Conservation (phyloP, 306 rosid genomes). For the Leucaena leucocephala region DNA sequence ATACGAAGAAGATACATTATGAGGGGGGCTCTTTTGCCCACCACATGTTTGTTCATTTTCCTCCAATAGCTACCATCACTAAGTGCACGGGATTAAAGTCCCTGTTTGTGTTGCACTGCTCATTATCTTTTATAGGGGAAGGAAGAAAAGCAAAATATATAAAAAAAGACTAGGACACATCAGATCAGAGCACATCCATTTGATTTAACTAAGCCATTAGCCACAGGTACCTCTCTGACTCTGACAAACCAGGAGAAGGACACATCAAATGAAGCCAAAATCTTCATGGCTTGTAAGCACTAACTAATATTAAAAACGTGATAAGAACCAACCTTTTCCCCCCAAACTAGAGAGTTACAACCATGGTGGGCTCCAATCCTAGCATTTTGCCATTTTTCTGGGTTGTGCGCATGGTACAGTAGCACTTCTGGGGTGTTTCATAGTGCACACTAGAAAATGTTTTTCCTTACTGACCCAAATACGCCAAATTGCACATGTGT, state of each 20-base stretch:
- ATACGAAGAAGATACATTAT: slow-evolving; percentile 14
- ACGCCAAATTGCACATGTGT: slow-evolving; percentile 46
- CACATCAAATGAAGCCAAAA: slow-evolving; percentile 29
- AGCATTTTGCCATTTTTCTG: slow-evolving; percentile 30
- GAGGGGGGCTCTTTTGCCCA: slow-evolving; percentile 27
- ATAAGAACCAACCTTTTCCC: slow-evolving; percentile 34
- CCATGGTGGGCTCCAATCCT: slow-evolving; percentile 59
- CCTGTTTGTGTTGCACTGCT: slow-evolving; percentile 39
- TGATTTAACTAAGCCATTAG: slow-evolving; percentile 21
- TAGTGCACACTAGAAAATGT: slow-evolving; percentile 31
- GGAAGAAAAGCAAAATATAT: slow-evolving; percentile 36
- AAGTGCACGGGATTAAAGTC: slow-evolving; percentile 56
- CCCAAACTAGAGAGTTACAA: slow-evolving; percentile 12
- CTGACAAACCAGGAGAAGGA: slow-evolving; percentile 37
- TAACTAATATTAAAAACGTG: slow-evolving; percentile 24
- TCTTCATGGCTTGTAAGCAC: slow-evolving; percentile 41
- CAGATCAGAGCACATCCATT: slow-evolving; percentile 38
- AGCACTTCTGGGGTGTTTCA: slow-evolving; percentile 55
- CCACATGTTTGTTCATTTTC: slow-evolving; percentile 39
- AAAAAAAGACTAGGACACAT: slow-evolving; percentile 41
- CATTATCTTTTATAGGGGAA: slow-evolving; percentile 24
- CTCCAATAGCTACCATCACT: slow-evolving; percentile 42
- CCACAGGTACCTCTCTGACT: slow-evolving; percentile 22
- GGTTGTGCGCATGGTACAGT: slow-evolving; percentile 83
- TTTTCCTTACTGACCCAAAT: slow-evolving; percentile 36